Evolutionary conservation across 169 alveolate genomes (phyloP).

Genomic region (Cryptosporidium xiaoi): DNA sequence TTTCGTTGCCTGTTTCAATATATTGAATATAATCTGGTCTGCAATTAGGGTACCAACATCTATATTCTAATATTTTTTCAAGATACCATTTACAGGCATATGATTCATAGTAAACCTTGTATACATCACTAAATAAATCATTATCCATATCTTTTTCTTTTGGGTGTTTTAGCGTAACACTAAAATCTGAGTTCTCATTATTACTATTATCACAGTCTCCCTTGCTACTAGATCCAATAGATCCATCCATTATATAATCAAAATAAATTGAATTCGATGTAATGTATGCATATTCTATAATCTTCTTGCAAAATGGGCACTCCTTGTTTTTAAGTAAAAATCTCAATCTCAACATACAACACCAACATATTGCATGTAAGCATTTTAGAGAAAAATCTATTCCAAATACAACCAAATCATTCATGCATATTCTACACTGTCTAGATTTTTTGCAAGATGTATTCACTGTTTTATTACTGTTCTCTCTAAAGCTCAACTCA

Average conservation of each 20-base stretch:
- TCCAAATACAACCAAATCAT: slow-evolving; percentile 40
- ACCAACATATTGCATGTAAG: slow-evolving; percentile 64
- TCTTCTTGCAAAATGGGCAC: slow-evolving; percentile 71
- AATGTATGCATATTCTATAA: slow-evolving; percentile 5
- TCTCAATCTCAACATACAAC: slow-evolving; percentile 58
- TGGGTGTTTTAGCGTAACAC: slow-evolving; percentile 1
- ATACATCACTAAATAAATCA: slow-evolving; percentile 7
- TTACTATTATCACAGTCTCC: background rate
- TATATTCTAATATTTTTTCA: slow-evolving; percentile 39
- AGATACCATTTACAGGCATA: slow-evolving; percentile 27
- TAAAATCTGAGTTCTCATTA: background rate
- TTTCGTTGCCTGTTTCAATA: background rate
- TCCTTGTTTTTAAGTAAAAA: slow-evolving; percentile 40
- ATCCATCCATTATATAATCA: slow-evolving; percentile 26
- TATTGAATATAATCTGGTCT: slow-evolving; percentile 8
- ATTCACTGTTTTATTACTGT: background rate
- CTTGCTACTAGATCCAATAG: slow-evolving; percentile 10
- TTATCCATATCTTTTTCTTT: slow-evolving; percentile 6
- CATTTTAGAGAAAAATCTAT: slow-evolving; percentile 53
- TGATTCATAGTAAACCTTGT: slow-evolving; percentile 43
- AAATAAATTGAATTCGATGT: slow-evolving; percentile 53
- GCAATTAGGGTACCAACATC: slow-evolving; percentile 71
- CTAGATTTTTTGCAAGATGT: background rate
- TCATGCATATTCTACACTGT: slow-evolving; percentile 67
- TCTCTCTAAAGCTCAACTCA: background rate